A percentile compares a stretch with the other conserved stretches of the same genome.
These are phyloP conservation scores for Cenococcum geophilum DNA, from an alignment of 495 filamentous ascomycete genomes.

Conservation along the genomic window DNA sequence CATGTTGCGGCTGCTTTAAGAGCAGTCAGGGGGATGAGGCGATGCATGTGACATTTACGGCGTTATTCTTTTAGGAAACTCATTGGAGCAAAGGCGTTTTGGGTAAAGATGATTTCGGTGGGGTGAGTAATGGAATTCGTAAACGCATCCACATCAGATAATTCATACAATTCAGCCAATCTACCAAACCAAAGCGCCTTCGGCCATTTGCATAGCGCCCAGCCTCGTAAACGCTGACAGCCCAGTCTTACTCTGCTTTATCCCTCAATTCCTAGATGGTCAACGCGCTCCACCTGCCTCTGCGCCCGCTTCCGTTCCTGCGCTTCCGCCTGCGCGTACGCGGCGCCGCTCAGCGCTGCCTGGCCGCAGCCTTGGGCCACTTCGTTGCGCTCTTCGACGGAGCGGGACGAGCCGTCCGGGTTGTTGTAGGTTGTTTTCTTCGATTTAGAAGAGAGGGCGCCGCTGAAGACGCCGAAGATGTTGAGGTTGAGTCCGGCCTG, in stretches of 20 bases:
- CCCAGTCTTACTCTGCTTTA: background rate
- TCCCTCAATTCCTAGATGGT: slow-evolving; percentile 30
- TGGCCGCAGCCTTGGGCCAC: slow-evolving; percentile 6
- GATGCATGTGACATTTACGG: slow-evolving; percentile 15
- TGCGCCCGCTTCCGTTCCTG: slow-evolving; percentile 5
- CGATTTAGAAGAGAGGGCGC: slow-evolving; percentile 31
- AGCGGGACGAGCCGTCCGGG: slow-evolving; percentile 27
- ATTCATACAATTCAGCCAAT: too few species aligned
- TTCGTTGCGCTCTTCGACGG: slow-evolving; percentile 22
- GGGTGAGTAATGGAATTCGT: too few species aligned
- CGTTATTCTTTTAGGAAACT: background rate
- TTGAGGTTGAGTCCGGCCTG: slow-evolving; percentile 39
- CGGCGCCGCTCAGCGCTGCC: slow-evolving; percentile 8
- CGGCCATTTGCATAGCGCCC: background rate
- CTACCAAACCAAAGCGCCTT: background rate
- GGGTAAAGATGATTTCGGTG: background rate
- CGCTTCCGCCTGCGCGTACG: slow-evolving; percentile 11
- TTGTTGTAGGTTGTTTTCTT: slow-evolving; percentile 33
- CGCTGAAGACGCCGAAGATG: slow-evolving; percentile 34
- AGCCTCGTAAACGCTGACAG: background rate
- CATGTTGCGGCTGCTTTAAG: slow-evolving; percentile 77
- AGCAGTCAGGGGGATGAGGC: slow-evolving; percentile 52
- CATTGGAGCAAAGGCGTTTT: background rate
- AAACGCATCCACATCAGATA: too few species aligned
- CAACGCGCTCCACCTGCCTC: slow-evolving; percentile 7